Percentiles rank a stretch among this genome's conserved stretches.
Conservation (phyloP, 768 basidiomycete genomes). For the Hortiboletus campestris region DNA sequence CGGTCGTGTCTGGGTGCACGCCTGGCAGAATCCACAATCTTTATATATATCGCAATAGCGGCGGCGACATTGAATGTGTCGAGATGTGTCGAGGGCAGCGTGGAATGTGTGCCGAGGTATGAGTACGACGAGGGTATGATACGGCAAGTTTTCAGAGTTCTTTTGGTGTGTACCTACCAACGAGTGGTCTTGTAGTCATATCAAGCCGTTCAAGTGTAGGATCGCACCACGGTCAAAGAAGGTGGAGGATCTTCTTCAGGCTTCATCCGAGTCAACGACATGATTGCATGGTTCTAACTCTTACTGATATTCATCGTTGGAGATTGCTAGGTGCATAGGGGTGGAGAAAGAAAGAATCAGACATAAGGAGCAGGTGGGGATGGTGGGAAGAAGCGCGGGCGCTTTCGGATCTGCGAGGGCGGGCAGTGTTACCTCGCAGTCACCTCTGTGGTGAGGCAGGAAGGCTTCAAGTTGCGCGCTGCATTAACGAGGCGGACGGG, state of each 20-base stretch:
- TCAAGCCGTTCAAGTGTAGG: constrained; percentile 13
- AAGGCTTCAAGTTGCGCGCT: no score
- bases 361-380: no score
- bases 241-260: constrained; percentile 3
- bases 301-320: no score
- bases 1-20: constrained; percentile 9
- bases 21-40: constrained; percentile 6
- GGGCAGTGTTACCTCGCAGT: no score
- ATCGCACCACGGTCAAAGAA: constrained; percentile 2
- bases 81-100: not conserved
- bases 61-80: constrained; percentile 13
- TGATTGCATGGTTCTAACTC: no score
- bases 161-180: no score
- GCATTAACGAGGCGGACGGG: no score
- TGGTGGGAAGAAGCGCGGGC: no score
- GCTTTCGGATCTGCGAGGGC: no score
- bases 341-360: no score
- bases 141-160: not conserved
- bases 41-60: constrained; percentile 6
- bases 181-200: not conserved
- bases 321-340: no score
- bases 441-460: no score
- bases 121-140: not conserved
- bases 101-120: not conserved
- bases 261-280: not conserved